Percentiles rank a stretch among this genome's conserved stretches.
phyloP scores from a whole-genome alignment of 202 grass and related monocot species.

The Schoenoplectus tabernaemontani region DNA sequence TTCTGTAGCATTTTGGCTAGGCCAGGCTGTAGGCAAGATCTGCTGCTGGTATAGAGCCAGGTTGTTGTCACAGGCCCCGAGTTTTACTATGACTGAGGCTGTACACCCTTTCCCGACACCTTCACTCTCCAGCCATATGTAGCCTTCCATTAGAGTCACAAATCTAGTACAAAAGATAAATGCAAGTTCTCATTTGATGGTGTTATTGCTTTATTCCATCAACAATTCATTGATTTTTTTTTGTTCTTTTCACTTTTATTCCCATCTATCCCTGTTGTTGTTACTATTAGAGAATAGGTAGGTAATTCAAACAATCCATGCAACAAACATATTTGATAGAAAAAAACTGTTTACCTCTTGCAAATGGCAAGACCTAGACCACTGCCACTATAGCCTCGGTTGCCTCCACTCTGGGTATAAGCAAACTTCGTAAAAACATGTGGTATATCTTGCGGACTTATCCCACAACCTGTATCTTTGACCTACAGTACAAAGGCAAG shows the following conservation, averaged over 20 bases:
- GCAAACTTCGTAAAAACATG: conserved; percentile 88
- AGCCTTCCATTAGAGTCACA: conserved; percentile 79
- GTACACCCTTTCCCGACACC: conserved; percentile 83
- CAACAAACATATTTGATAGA: neutral
- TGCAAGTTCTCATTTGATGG: neutral
- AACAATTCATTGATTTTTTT: neutral
- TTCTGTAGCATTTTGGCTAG: conserved; percentile 14
- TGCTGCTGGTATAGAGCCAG: conserved; percentile 49
- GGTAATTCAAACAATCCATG: neutral
- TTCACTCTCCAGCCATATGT: conserved; percentile 96
- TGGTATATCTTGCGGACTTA: conserved; percentile 71
- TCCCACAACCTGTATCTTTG: conserved; percentile 89
- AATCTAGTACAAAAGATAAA: conserved; percentile 38
- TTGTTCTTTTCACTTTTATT: neutral
- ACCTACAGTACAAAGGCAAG: conserved; percentile 29
- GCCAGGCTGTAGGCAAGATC: conserved; percentile 37
- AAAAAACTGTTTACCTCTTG: conserved; percentile 43
- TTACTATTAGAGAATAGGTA: neutral
- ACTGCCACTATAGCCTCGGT: conserved; percentile 49
- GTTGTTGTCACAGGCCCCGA: conserved; percentile 47
- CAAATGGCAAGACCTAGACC: conserved; percentile 89
- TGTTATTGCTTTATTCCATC: neutral
- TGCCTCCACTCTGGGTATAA: conserved; percentile 44
- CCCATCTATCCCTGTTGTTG: neutral
- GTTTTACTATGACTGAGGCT: conserved; percentile 59